Percentiles rank a stretch among this genome's conserved stretches.
Conservation (phyloP, 352 stramenopile species). For the Pythium volutum region DNA sequence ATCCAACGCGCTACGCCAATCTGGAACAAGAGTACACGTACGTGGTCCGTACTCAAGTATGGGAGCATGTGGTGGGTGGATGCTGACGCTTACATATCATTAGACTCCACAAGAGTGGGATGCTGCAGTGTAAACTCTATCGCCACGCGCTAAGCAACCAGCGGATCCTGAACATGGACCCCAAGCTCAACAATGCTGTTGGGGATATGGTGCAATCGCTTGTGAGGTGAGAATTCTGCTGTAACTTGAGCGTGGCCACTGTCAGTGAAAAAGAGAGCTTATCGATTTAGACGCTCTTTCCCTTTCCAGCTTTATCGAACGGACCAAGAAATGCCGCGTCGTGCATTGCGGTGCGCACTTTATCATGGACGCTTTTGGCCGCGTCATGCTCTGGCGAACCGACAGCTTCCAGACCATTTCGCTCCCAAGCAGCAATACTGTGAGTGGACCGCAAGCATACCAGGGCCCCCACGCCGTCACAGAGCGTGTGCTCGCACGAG, state of each 20-base stretch:
- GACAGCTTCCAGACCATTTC: conserved; percentile 50
- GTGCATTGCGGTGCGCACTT: conserved; percentile 52
- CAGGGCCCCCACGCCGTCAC: conserved; percentile 56
- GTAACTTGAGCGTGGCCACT: no score
- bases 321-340: conserved; percentile 63
- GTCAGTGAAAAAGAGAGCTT: not conserved
- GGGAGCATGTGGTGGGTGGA: not conserved
- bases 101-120: conserved; percentile 59
- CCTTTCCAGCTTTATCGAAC: conserved; percentile 46
- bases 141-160: conserved; percentile 62
- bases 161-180: conserved; percentile 68
- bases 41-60: conserved; percentile 4
- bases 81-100: not conserved
- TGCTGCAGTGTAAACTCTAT: conserved; percentile 55
- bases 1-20: conserved; percentile 64
- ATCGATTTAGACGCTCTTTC: not conserved
- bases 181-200: conserved; percentile 47
- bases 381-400: conserved; percentile 57
- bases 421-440: not conserved
- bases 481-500: conserved; percentile 55
- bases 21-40: conserved; percentile 78
- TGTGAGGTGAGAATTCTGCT: conserved; percentile 35
- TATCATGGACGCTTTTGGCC: conserved; percentile 50
- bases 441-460: conserved; percentile 23
- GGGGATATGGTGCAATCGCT: conserved; percentile 41